These are phyloP conservation scores for Gossypium ekmanianum DNA, from an alignment of 345 rosid genomes.

Conservation along the genomic window DNA sequence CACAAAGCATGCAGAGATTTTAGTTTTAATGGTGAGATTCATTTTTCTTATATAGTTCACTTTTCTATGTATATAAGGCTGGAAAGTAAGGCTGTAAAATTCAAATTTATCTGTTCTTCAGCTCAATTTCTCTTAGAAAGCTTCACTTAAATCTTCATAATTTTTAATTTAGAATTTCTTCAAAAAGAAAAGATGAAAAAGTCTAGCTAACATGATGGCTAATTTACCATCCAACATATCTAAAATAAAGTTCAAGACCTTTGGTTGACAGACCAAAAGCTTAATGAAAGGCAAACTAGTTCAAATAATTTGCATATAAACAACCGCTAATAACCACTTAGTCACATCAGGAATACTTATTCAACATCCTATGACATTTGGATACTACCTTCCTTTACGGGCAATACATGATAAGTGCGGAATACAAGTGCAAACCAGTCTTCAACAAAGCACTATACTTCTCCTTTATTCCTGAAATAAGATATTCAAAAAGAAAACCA, in stretches of 20 bases:
- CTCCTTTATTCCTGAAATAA: conserved; percentile 54
- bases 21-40: too few relatives aligned
- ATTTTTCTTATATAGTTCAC: too few relatives aligned
- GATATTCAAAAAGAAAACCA: background rate
- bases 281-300: conserved; percentile 11
- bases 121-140: too few relatives aligned
- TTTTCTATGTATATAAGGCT: too few relatives aligned
- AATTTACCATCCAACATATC: background rate
- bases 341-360: conserved; percentile 3
- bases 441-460: conserved; percentile 50
- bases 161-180: too few relatives aligned
- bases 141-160: too few relatives aligned
- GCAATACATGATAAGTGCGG: conserved; percentile 40
- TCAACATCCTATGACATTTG: background rate
- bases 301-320: background rate
- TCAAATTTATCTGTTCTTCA: too few relatives aligned
- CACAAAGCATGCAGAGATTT: too few relatives aligned
- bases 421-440: conserved; percentile 50
- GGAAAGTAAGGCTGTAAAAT: too few relatives aligned
- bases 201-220: background rate
- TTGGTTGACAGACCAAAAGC: background rate
- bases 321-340: conserved; percentile 2
- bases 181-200: background rate
- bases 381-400: conserved; percentile 63
- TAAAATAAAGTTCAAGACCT: background rate